These are phyloP conservation scores for Chytriomyces hyalinus DNA, from an alignment of 192 early-diverging fungal genomes.

Conservation along the genomic window DNA sequence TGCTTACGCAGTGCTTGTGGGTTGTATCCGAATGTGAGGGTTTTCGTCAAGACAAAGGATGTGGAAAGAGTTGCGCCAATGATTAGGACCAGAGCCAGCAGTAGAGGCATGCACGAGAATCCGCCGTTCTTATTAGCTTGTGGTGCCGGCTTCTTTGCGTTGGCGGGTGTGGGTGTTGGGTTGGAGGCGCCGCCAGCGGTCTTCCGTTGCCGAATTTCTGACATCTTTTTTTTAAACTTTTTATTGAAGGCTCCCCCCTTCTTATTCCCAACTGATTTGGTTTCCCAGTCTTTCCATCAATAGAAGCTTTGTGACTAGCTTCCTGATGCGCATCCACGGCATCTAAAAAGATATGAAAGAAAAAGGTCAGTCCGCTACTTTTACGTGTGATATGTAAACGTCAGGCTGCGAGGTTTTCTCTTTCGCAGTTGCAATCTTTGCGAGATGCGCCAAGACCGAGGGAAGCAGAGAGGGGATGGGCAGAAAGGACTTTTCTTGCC, in stretches of 20 bases:
- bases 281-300: no score
- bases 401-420: no score
- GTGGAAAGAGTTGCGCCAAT: not conserved
- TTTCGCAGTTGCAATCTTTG: no score
- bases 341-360: constrained; percentile 31
- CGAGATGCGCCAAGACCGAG: no score
- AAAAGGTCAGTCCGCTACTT: constrained; percentile 6
- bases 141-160: not conserved
- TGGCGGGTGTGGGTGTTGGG: no score
- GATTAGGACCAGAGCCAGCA: constrained; percentile 9
- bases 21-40: constrained; percentile 50
- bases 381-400: no score
- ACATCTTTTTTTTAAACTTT: not conserved
- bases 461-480: not conserved
- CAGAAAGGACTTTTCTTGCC: not conserved
- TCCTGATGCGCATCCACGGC: constrained; percentile 58
- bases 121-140: not conserved
- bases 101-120: not conserved
- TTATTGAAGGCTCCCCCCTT: not conserved
- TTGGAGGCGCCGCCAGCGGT: not conserved
- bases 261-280: not conserved
- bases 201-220: constrained; percentile 5
- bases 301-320: constrained; percentile 17
- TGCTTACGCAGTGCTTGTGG: constrained; percentile 48
- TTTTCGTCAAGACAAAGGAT: constrained; percentile 51